phyloP scores from a whole-genome alignment of 1,139 yeast genomes.

The Hanseniaspora sp. region DNA sequence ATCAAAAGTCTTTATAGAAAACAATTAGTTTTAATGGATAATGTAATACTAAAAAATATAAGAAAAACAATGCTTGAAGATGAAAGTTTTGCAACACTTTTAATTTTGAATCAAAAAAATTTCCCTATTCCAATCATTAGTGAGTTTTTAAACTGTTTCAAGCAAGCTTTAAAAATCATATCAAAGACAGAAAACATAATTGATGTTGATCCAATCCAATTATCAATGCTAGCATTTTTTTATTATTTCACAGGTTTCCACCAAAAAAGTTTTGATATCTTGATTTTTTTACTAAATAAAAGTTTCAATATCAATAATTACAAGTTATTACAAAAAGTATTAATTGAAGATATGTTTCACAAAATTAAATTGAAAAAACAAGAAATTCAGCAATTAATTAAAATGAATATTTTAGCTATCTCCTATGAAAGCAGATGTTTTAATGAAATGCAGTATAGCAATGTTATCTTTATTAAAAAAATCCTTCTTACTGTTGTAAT shows the following conservation, averaged over 20 bases:
- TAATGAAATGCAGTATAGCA: constrained; percentile 29
- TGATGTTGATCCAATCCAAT: not conserved
- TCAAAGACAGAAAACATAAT: not conserved
- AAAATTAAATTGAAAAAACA: not conserved
- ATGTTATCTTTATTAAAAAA: constrained; percentile 27
- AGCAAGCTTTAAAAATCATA: not conserved
- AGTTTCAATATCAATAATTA: not conserved
- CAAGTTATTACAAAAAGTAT: not conserved
- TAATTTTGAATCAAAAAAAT: not conserved
- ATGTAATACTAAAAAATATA: constrained; percentile 24
- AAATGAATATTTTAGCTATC: constrained; percentile 19
- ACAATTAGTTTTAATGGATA: constrained; percentile 33
- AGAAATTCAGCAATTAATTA: not conserved
- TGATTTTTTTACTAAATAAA: not conserved
- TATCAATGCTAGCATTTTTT: not conserved
- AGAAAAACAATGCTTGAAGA: not conserved
- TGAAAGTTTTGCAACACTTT: not conserved
- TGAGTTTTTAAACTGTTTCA: not conserved
- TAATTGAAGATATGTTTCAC: not conserved
- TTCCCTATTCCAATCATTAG: not conserved
- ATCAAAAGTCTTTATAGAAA: not conserved
- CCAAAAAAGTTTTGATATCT: not conserved
- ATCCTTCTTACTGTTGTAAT: constrained; percentile 17
- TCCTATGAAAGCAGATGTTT: constrained; percentile 34
- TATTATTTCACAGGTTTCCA: constrained; percentile 4